Percentiles rank a stretch among this genome's conserved stretches.
phyloP scores from a whole-genome alignment of 129 eudicot genomes.

The Erigeron canadensis region DNA sequence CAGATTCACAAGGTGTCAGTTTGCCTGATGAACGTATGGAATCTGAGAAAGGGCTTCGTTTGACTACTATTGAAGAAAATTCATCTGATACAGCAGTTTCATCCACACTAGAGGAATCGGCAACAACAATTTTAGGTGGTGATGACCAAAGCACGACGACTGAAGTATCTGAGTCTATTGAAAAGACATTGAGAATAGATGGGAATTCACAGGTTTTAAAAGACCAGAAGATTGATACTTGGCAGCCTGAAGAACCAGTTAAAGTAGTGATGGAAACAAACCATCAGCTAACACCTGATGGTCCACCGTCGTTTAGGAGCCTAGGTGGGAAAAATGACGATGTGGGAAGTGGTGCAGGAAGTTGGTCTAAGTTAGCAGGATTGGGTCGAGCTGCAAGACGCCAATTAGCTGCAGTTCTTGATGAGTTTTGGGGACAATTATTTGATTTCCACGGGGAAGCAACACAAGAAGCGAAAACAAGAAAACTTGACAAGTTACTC shows the following conservation, averaged over 20 bases:
- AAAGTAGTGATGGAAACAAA: conserved; percentile 46
- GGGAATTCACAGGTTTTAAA: conserved; percentile 46
- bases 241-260: conserved; percentile 54
- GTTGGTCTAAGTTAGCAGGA: conserved; percentile 83
- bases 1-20: conserved; percentile 25
- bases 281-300: conserved; percentile 51
- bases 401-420: conserved; percentile 74
- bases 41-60: conserved; percentile 36
- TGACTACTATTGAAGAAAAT: conserved; percentile 51
- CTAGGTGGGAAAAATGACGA: conserved; percentile 66
- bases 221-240: conserved; percentile 40
- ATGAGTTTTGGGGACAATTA: conserved; percentile 94
- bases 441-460: conserved; percentile 87
- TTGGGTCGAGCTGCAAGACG: conserved; percentile 93
- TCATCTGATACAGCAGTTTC: conserved; percentile 27
- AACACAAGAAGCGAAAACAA: conserved; percentile 68
- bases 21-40: conserved; percentile 54
- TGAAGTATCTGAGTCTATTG: conserved; percentile 41
- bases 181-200: conserved; percentile 47
- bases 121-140: conserved; percentile 27
- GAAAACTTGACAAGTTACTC: conserved; percentile 69
- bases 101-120: conserved; percentile 33
- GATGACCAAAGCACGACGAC: conserved; percentile 29
- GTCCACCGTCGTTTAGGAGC: conserved; percentile 65
- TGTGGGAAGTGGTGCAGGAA: conserved; percentile 71